Percentiles rank a stretch among this genome's conserved stretches.
phyloP scores from a whole-genome alignment of 352 stramenopile genomes.

The Globisporangium echinulatum region DNA sequence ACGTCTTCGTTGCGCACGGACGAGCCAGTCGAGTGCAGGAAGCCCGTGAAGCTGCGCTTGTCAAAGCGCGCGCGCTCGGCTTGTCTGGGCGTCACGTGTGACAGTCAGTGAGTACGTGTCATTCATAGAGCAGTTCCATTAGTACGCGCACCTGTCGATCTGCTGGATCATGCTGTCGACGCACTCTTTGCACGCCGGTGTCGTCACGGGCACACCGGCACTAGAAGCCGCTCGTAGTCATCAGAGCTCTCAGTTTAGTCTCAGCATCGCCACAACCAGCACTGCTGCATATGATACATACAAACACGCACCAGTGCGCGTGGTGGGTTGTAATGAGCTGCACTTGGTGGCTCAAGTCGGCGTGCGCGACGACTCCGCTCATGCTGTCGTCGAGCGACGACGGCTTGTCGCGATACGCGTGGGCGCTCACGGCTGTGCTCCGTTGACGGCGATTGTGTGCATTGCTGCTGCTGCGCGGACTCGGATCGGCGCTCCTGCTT shows the following conservation, averaged over 20 bases:
- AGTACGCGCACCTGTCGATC: constrained; percentile 40
- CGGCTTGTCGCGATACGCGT: constrained; percentile 12
- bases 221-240: constrained; percentile 11
- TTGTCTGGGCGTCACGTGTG: constrained; percentile 21
- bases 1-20: constrained; percentile 47
- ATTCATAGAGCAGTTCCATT: neutral
- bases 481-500: constrained; percentile 15
- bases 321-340: constrained; percentile 63
- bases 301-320: constrained; percentile 45
- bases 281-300: too few species aligned
- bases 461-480: constrained; percentile 16
- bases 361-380: constrained; percentile 52
- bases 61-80: constrained; percentile 65
- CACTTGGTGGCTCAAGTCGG: constrained; percentile 68
- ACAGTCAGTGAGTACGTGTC: neutral
- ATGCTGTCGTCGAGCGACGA: constrained; percentile 47
- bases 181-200: constrained; percentile 68
- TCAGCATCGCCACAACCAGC: neutral
- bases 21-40: constrained; percentile 46
- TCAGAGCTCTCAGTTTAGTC: neutral
- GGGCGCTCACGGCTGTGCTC: constrained; percentile 21
- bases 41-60: constrained; percentile 57
- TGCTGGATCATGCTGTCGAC: constrained; percentile 68
- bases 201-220: constrained; percentile 49
- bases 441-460: neutral